These are phyloP conservation scores for Lachnellula occidentalis DNA, from an alignment of 2,329 filamentous ascomycete species.

Conservation along the genomic window DNA sequence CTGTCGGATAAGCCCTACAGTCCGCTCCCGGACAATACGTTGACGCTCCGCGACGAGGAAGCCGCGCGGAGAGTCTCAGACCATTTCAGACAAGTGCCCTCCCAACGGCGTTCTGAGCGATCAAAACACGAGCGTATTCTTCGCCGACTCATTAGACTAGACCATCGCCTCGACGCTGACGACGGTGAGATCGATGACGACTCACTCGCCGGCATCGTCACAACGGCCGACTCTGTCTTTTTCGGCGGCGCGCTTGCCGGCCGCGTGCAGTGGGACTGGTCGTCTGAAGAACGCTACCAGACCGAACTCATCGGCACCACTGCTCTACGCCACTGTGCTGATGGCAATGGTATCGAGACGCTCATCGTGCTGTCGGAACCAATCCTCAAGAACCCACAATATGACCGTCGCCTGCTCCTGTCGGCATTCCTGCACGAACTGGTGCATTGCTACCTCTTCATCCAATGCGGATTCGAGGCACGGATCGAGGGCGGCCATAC, in stretches of 20 bases:
- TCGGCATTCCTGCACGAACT: constrained; percentile 62
- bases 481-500: constrained; percentile 54
- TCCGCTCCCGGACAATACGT: constrained; percentile 13
- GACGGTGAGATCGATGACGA: constrained; percentile 45
- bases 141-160: constrained; percentile 48
- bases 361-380: constrained; percentile 56
- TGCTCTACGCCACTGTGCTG: constrained; percentile 41
- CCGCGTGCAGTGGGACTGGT: constrained; percentile 60
- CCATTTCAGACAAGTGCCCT: constrained; percentile 13
- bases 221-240: constrained; percentile 57
- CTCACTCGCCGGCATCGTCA: constrained; percentile 53
- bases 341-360: constrained; percentile 51
- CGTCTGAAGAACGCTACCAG: constrained; percentile 45
- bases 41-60: constrained; percentile 15
- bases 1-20: constrained; percentile 24
- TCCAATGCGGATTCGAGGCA: constrained; percentile 54
- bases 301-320: constrained; percentile 58
- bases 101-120: constrained; percentile 16
- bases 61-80: constrained; percentile 22
- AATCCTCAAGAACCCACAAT: constrained; percentile 45
- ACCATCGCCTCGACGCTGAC: constrained; percentile 44
- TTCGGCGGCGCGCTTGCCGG: constrained; percentile 50
- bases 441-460: constrained; percentile 62
- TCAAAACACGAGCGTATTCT: constrained; percentile 48
- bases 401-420: constrained; percentile 56